Base-by-base conservation (phyloP, 1,284 basidiomycete species). In the Nidula niveotomentosa region DNA sequence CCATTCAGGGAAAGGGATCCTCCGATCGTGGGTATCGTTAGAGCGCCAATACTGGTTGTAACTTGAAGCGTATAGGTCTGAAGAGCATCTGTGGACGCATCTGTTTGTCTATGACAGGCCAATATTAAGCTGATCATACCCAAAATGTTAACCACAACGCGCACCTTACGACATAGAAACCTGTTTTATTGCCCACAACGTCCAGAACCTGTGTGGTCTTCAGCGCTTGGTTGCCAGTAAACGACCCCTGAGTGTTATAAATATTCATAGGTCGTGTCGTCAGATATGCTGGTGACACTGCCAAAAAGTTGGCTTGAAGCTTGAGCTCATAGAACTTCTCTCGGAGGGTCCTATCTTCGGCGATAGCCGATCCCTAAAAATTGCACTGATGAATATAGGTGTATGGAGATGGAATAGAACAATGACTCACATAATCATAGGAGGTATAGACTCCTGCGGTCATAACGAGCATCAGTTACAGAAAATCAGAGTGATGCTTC, bases 311-410 rank as follows among this genome's bases (percentile, higher is more conserved):
- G 47, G 76, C 75, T 60, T 79, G 76, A 17, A 79, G 59, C 60
- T 80, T 80, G 51, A 80, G 64, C 56, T 81, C 79, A 54, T 79
- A 78, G 59, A 75, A 79, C 59, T 80, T 80, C 55, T 80, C 77
- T 35, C 78, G 71, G 13, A 80, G 68, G 2, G 75, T 73, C 41
- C 79, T 69, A 52, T 78, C 76, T 65, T 81, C 79, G 13, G 78
- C 73, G 44, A 80, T 78, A 2, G 76, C 74, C 3, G 76, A 66
- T 7, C 78, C 78, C 78, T 80, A 48, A 9, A 18, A 18, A 35
- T 17, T 7, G n/a, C 9, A 18, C 37, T 17, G 36, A 48, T 63
- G 17, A 56, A 53, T 37, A 9, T 43, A 15, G 51, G 34, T 33
- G 33, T 37, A 30, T 30, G 35, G 13, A 39, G 1, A 43, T 18